Evolutionary conservation across 805 yeast genomes (phyloP), one percentile per base, ranked within the genome.

Genomic region (Metschnikowia peoriensis): DNA sequence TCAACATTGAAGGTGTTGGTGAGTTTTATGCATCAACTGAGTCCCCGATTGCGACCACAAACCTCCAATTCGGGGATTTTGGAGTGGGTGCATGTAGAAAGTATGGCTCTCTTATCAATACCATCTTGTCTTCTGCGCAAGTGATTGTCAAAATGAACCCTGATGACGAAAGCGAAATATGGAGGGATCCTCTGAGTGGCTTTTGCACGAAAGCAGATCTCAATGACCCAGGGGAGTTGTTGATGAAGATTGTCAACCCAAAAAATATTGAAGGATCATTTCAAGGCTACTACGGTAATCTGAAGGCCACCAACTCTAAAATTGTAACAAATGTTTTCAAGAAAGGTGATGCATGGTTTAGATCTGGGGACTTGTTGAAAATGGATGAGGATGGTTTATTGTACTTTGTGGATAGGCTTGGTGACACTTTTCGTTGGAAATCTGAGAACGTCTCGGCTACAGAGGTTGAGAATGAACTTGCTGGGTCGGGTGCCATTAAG

Each of bases 351-450:
- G 96, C 96, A 1, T 92, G 90, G 87, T 86, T 88, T 63, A 78
- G 97, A 64, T 81, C 89, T 28, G 97, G 97, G 41, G 98, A 92
- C 67, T 76, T 92, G 59, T 75, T 93, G 64, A 82, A 75, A 60
- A 71, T 77, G 65, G 96, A 90, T 67, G 75, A 75, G 29, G 79
- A 84, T 57, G 88, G 89, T 0, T 71, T 85, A 58, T 78, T 87
- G 66, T 89, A 86, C 69, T 92, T 92, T 68, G 89, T 91, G 43
- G 98, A 92, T 73, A 77, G 98, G 64, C 71, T 93, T 63, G 98
- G 98, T 41, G 98, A 92, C 65, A 93, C 97, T 0, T 92, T 88
- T 74, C 79, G 98, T 61, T 92, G 98, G 98, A 93, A 90, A 72
- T 87, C 96, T 1, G 98, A 92, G 71, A 92, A 92, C 67, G 97